Conservation (phyloP, 2,329 filamentous ascomycete genomes). For the Periconia sp. region DNA sequence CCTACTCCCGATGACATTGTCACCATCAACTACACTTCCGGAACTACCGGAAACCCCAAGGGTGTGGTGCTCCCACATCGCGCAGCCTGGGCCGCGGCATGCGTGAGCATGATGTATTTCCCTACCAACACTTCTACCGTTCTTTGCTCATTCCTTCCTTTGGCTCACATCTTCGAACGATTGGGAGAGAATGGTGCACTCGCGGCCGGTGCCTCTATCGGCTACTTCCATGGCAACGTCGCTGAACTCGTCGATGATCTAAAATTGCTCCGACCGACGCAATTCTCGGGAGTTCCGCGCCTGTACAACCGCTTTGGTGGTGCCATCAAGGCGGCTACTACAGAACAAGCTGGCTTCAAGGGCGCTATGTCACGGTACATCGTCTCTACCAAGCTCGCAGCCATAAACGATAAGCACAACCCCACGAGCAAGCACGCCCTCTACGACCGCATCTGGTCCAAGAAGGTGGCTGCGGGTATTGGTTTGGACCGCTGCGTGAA, state of each 20-base stretch:
- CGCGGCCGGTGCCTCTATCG: constrained; percentile 72
- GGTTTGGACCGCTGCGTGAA: constrained; percentile 72
- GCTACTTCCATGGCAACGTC: constrained; percentile 94
- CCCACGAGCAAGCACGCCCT: constrained; percentile 78
- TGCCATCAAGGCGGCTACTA: constrained; percentile 75
- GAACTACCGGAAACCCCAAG: constrained; percentile 81
- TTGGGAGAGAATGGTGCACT: constrained; percentile 77
- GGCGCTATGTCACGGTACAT: constrained; percentile 80
- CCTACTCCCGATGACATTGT: constrained; percentile 75
- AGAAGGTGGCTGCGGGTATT: constrained; percentile 80
- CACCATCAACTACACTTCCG: constrained; percentile 91
- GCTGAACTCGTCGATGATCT: constrained; percentile 85
- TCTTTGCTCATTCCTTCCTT: constrained; percentile 82
- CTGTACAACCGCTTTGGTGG: constrained; percentile 89
- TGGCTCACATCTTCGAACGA: constrained; percentile 93
- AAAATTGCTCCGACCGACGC: constrained; percentile 80
- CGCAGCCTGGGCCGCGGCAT: constrained; percentile 74
- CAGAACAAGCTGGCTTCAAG: constrained; percentile 77
- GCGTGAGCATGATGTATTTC: constrained; percentile 59
- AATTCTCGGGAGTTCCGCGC: constrained; percentile 85
- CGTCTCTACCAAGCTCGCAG: constrained; percentile 76
- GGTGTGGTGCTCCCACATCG: constrained; percentile 81
- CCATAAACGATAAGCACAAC: constrained; percentile 69
- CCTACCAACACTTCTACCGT: constrained; percentile 61
- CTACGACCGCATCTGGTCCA: constrained; percentile 87